Evolutionary conservation across 2,329 filamentous ascomycete species (phyloP).

Genomic region (Raffaelea arxii): DNA sequence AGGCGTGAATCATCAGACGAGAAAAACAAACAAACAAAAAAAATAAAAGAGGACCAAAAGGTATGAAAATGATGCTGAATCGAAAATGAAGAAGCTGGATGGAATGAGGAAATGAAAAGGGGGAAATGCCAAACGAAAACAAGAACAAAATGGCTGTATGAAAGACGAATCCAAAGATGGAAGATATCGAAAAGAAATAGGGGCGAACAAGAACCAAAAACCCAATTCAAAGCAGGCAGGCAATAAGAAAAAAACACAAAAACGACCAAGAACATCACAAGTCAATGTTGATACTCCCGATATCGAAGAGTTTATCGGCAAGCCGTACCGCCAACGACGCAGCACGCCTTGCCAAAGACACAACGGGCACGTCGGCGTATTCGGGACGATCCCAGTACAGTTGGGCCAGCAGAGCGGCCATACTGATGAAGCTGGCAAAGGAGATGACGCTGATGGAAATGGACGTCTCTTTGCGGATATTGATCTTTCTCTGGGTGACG

Average conservation of each 20-base stretch:
- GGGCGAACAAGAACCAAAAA: not conserved
- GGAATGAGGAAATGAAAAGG: not conserved
- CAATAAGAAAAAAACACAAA: not conserved
- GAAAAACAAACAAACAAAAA: not conserved
- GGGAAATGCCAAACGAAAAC: not conserved
- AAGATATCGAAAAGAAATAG: not conserved
- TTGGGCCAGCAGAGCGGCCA: conserved; percentile 59
- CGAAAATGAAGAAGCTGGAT: not conserved
- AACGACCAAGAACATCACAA: not conserved
- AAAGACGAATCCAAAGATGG: too few species aligned
- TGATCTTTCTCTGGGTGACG: conserved; percentile 67
- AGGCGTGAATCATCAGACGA: not conserved
- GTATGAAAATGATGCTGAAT: not conserved
- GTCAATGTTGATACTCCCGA: conserved; percentile 14
- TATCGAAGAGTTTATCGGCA: conserved; percentile 12
- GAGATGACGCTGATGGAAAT: conserved; percentile 71
- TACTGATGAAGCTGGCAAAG: conserved; percentile 65
- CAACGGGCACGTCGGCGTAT: conserved; percentile 50
- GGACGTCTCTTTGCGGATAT: conserved; percentile 68
- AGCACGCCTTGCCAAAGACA: conserved; percentile 28
- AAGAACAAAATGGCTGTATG: not conserved
- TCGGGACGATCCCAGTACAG: conserved; percentile 53
- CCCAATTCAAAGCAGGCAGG: too few species aligned
- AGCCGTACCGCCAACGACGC: conserved; percentile 8
- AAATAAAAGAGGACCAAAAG: not conserved